A percentile compares a stretch with the other conserved stretches of the same genome.
Evolutionary conservation across 2,329 filamentous ascomycete genomes (phyloP).

Genomic region (Sclerotinia minor): DNA sequence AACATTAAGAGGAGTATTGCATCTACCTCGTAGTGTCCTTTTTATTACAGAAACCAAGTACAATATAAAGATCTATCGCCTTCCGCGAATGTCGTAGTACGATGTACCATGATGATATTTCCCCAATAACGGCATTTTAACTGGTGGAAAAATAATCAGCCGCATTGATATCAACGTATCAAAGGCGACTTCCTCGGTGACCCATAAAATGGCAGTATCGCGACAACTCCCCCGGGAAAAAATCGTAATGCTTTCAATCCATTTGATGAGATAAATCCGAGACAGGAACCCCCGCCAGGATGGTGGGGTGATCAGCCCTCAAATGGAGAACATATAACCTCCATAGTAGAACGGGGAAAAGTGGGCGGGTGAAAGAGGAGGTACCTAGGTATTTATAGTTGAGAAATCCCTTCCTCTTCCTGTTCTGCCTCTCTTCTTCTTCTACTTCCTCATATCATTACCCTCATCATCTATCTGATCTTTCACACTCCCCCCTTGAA

Average conservation of each 20-base stretch:
- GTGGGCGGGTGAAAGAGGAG: not conserved
- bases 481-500: not conserved
- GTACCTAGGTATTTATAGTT: constrained; percentile 23
- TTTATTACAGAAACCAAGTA: not conserved
- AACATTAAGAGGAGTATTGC: not conserved
- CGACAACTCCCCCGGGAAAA: not conserved
- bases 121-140: not conserved
- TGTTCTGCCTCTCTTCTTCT: not conserved
- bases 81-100: not conserved
- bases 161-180: constrained; percentile 18
- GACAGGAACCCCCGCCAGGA: not conserved
- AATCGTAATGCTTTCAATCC: not conserved
- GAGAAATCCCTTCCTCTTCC: not conserved
- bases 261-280: constrained; percentile 4
- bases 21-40: not conserved
- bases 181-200: not conserved
- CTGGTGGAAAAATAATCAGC: constrained; percentile 24
- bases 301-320: not conserved
- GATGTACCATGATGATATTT: not conserved
- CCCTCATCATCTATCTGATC: not conserved
- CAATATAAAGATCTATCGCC: not conserved
- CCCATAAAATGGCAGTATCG: constrained; percentile 11
- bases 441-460: constrained; percentile 10
- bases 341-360: not conserved
- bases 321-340: not conserved